These are phyloP conservation scores for Sambucus nigra DNA, from an alignment of 129 eudicot species.

Conservation along the genomic window DNA sequence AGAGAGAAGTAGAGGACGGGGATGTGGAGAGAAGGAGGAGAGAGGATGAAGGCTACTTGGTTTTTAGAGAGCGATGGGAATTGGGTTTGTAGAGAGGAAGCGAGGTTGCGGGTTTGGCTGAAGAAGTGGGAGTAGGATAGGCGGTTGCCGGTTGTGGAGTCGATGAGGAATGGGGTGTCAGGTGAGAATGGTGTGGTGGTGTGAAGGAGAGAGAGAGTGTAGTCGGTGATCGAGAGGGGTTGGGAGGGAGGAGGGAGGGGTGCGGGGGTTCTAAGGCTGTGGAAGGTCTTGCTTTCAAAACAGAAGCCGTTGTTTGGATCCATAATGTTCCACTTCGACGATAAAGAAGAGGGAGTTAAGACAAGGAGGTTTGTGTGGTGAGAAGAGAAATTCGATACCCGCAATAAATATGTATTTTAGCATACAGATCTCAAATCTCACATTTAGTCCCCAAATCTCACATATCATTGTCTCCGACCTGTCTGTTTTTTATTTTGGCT, in stretches of 20 bases:
- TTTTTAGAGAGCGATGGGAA: constrained; percentile 35
- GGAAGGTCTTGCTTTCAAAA: constrained; percentile 41
- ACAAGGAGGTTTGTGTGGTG: no score
- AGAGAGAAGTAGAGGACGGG: constrained; percentile 77
- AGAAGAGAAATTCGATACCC: no score
- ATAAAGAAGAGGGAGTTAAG: no score
- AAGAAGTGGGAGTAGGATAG: constrained; percentile 63
- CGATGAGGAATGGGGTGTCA: constrained; percentile 50
- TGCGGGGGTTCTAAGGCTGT: constrained; percentile 42
- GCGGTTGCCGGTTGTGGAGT: constrained; percentile 47
- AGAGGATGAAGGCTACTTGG: constrained; percentile 53
- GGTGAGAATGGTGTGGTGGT: constrained; percentile 23
- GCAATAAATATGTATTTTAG: no score
- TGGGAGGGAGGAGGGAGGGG: constrained; percentile 54
- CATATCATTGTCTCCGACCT: no score
- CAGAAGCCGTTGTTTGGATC: constrained; percentile 51
- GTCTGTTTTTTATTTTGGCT: no score
- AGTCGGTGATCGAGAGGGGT: constrained; percentile 49
- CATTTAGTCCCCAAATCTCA: no score
- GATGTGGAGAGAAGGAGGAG: constrained; percentile 51
- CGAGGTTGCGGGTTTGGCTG: constrained; percentile 40
- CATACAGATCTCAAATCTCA: no score
- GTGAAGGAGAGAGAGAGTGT: constrained; percentile 49
- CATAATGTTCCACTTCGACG: no score
- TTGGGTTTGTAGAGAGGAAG: constrained; percentile 30